Evolutionary conservation across 805 yeast genomes (phyloP).

Genomic region (Metschnikowia corniflorae): DNA sequence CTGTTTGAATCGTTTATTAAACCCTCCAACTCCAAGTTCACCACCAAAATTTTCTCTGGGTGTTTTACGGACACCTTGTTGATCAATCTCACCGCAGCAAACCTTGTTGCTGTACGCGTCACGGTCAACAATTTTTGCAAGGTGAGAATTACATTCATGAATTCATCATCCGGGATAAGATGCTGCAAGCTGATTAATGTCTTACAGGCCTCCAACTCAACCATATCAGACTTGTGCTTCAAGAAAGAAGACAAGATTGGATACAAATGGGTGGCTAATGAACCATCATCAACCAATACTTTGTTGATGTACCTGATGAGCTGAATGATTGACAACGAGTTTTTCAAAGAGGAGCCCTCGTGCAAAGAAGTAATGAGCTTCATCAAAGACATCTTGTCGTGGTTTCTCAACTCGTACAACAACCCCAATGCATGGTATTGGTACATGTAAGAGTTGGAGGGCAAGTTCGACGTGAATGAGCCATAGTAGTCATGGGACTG

Average conservation of each 20-base stretch:
- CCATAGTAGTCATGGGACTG: constrained; percentile 57
- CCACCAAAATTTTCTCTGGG: constrained; percentile 74
- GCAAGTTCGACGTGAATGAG: constrained; percentile 45
- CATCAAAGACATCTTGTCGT: constrained; percentile 90
- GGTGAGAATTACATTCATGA: constrained; percentile 65
- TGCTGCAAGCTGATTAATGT: constrained; percentile 53
- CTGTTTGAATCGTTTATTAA: constrained; percentile 86
- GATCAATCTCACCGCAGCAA: constrained; percentile 88
- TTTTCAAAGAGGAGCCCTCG: constrained; percentile 59
- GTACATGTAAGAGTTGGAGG: constrained; percentile 73
- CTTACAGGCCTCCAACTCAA: constrained; percentile 88
- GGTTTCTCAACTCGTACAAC: constrained; percentile 80
- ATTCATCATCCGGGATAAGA: constrained; percentile 59
- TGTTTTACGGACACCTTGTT: constrained; percentile 78
- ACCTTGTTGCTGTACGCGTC: constrained; percentile 85
- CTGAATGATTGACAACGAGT: constrained; percentile 81
- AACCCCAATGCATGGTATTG: constrained; percentile 96
- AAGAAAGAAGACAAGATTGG: constrained; percentile 68
- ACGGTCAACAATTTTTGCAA: constrained; percentile 77
- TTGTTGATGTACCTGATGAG: constrained; percentile 78
- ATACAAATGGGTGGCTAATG: constrained; percentile 55
- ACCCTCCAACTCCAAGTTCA: constrained; percentile 81
- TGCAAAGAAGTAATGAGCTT: constrained; percentile 80
- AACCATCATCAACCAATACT: constrained; percentile 67
- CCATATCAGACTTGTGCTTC: constrained; percentile 81